Percentiles rank a stretch among this genome's conserved stretches.
Conservation (phyloP, 768 basidiomycete genomes). For the Kwoniella bestiolae region DNA sequence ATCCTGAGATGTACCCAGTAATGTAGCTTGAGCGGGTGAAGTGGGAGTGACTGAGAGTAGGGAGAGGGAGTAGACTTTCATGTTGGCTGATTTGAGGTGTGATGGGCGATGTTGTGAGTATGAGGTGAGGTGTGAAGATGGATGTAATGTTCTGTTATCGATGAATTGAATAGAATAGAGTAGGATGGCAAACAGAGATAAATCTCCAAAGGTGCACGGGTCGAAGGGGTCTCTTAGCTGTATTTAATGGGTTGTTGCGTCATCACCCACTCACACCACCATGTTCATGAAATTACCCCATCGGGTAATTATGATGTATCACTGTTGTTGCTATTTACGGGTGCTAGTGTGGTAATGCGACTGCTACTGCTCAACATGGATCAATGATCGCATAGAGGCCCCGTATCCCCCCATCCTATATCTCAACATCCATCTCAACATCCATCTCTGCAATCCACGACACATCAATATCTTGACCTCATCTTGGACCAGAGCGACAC, state of each 20-base stretch:
- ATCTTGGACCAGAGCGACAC: neutral
- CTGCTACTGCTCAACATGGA: too few relatives aligned
- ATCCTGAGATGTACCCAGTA: slow-evolving; percentile 74
- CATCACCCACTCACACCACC: neutral
- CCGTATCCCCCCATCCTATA: slow-evolving; percentile 11
- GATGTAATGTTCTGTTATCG: neutral
- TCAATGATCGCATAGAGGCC: neutral
- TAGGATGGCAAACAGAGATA: slow-evolving; percentile 2
- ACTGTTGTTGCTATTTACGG: too few relatives aligned
- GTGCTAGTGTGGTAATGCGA: too few relatives aligned
- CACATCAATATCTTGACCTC: neutral
- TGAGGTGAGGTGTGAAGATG: neutral
- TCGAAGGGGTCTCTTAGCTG: neutral
- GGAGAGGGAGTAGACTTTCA: slow-evolving; percentile 88
- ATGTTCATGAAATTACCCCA: neutral
- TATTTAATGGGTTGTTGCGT: slow-evolving; percentile 15
- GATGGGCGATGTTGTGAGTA: neutral
- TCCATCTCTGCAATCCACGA: too few relatives aligned
- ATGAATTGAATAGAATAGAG: neutral
- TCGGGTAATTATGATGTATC: slow-evolving; percentile 2
- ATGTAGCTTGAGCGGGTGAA: slow-evolving; percentile 63
- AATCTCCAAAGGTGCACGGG: neutral
- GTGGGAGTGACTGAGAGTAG: slow-evolving; percentile 71
- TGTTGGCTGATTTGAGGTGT: slow-evolving; percentile 54
- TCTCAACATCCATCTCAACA: neutral